Conservation (phyloP, 1,284 basidiomycete species). For the Malassezia vespertilionis region DNA sequence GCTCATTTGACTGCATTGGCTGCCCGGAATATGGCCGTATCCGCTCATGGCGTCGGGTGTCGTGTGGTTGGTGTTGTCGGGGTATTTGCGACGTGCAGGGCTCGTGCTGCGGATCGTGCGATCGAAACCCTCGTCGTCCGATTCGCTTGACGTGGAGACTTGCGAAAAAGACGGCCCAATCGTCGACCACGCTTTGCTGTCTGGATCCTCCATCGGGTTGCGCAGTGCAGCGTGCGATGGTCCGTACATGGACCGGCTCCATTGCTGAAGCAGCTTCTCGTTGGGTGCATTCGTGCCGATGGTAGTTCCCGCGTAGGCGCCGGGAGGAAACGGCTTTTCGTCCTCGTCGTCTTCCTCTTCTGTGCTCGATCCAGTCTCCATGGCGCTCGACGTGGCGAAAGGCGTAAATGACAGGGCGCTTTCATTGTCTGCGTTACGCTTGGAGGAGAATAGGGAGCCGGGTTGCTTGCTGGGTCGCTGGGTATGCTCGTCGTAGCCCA, state of each 20-base stretch:
- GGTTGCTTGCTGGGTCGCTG: background rate
- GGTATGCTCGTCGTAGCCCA: background rate
- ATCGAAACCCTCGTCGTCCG: constrained; percentile 9
- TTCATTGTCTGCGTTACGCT: background rate
- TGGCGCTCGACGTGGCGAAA: constrained; percentile 5
- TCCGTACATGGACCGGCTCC: constrained; percentile 13
- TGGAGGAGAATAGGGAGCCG: background rate
- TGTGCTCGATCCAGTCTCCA: constrained; percentile 16
- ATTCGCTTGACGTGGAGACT: constrained; percentile 16
- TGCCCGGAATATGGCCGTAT: constrained; percentile 41
- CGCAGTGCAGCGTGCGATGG: background rate
- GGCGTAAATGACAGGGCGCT: background rate
- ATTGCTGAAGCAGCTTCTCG: constrained; percentile 14
- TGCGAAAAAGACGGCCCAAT: constrained; percentile 13
- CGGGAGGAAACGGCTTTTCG: constrained; percentile 10
- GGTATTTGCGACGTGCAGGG: background rate
- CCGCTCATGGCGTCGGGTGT: constrained; percentile 28
- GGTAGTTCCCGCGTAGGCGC: background rate
- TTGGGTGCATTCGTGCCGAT: constrained; percentile 7
- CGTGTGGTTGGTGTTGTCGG: background rate
- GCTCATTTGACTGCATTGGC: constrained; percentile 35
- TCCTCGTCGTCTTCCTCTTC: constrained; percentile 19
- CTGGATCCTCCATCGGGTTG: background rate
- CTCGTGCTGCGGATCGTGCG: background rate
- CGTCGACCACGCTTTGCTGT: background rate